These are phyloP conservation scores for Xanthoparmelia taractica DNA, from an alignment of 495 filamentous ascomycete genomes.

Conservation along the genomic window DNA sequence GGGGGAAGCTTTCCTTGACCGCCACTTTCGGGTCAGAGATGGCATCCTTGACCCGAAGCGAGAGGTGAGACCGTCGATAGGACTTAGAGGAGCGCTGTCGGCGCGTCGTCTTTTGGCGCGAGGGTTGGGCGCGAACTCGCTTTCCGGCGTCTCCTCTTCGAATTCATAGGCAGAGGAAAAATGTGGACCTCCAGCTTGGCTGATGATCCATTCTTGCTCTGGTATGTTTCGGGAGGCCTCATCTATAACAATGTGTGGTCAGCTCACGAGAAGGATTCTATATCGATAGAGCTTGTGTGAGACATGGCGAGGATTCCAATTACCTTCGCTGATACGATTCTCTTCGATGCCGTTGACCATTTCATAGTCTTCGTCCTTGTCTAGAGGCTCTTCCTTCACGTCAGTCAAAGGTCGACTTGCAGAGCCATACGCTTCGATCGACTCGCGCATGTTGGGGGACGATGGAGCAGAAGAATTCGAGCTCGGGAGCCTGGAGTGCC, in stretches of 20 bases:
- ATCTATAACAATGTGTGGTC: neutral
- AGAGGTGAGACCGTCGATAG: constrained; percentile 37
- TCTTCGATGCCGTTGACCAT: constrained; percentile 27
- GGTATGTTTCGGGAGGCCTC: constrained; percentile 11
- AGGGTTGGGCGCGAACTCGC: constrained; percentile 46
- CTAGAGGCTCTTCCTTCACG: constrained; percentile 46
- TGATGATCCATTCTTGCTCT: constrained; percentile 16
- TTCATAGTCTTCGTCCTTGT: constrained; percentile 35
- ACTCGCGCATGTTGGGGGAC: constrained; percentile 42
- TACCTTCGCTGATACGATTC: constrained; percentile 15
- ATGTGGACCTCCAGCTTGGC: constrained; percentile 23
- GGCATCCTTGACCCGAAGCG: constrained; percentile 65
- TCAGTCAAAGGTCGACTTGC: constrained; percentile 41
- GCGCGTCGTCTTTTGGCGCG: constrained; percentile 56
- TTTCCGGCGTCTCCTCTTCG: constrained; percentile 49
- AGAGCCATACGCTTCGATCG: constrained; percentile 40
- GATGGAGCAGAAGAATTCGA: constrained; percentile 56
- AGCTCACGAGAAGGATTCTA: neutral
- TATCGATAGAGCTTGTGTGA: neutral
- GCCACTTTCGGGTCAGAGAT: constrained; percentile 52
- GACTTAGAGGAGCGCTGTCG: constrained; percentile 50
- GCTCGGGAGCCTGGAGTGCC: constrained; percentile 35
- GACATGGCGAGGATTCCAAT: neutral
- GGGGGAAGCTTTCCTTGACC: constrained; percentile 43
- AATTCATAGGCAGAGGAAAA: constrained; percentile 52